Conservation (phyloP, 2,329 filamentous ascomycete species). For the Trichoderma simmonsii region DNA sequence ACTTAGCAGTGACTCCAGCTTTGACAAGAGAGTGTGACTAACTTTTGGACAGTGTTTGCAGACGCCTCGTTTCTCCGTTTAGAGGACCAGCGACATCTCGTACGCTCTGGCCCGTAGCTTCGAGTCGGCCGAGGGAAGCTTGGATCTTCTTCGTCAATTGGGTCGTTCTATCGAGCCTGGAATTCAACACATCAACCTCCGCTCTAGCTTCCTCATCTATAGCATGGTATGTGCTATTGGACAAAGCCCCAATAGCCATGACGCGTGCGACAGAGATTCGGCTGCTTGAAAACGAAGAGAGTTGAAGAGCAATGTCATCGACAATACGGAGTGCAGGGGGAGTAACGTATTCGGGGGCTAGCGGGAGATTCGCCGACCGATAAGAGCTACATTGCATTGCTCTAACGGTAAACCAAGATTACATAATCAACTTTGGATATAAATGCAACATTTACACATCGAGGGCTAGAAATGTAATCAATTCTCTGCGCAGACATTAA, state of each 20-base stretch:
- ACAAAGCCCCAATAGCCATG: constrained; percentile 49
- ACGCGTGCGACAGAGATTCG: neutral
- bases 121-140: constrained; percentile 76
- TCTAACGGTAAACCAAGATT: neutral
- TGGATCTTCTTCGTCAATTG: constrained; percentile 95
- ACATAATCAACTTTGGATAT: neutral
- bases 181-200: constrained; percentile 68
- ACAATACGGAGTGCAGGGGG: neutral
- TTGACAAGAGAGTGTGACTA: constrained; percentile 30
- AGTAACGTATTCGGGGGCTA: neutral
- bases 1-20: constrained; percentile 19
- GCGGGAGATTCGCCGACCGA: neutral
- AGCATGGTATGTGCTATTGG: constrained; percentile 44
- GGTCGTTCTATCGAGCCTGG: constrained; percentile 83
- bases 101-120: constrained; percentile 85
- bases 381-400: neutral
- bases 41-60: constrained; percentile 86
- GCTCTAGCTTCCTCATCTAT: constrained; percentile 66
- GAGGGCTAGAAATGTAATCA: neutral
- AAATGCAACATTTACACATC: neutral
- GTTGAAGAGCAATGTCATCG: constrained; percentile 3
- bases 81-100: constrained; percentile 90
- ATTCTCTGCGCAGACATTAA: neutral
- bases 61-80: constrained; percentile 83
- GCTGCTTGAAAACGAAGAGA: neutral